Evolutionary conservation across 2,329 filamentous ascomycete genomes (phyloP).

Genomic region (Aspergillus sp.): DNA sequence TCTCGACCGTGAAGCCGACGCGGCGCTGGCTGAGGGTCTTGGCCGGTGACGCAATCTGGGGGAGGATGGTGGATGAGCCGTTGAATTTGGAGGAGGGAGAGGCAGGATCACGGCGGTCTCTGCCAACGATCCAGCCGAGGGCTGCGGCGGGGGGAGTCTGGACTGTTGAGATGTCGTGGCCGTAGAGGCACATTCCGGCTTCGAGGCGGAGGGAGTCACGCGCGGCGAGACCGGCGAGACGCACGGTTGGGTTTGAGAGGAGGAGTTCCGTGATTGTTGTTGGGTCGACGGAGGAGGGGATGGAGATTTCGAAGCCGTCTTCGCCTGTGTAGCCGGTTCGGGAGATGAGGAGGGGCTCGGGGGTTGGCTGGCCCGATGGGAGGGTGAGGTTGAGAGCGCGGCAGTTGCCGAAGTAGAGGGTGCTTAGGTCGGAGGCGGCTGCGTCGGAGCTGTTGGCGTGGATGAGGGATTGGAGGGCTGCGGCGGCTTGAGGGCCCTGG

Average conservation of each 20-base stretch:
- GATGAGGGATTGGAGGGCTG: constrained; percentile 67
- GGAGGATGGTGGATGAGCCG: constrained; percentile 73
- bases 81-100: constrained; percentile 71
- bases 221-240: constrained; percentile 84
- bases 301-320: constrained; percentile 95
- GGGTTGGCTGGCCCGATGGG: constrained; percentile 50
- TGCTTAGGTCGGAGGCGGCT: constrained; percentile 53
- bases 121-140: constrained; percentile 80
- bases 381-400: constrained; percentile 66
- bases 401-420: constrained; percentile 79
- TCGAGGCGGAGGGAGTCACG: constrained; percentile 91
- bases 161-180: constrained; percentile 87
- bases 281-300: constrained; percentile 63
- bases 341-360: constrained; percentile 68
- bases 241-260: constrained; percentile 64
- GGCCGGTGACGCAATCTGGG: constrained; percentile 60
- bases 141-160: constrained; percentile 68
- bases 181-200: constrained; percentile 99
- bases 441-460: constrained; percentile 45
- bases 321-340: constrained; percentile 96
- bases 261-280: constrained; percentile 66
- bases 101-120: constrained; percentile 62
- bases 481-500: constrained; percentile 76
- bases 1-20: constrained; percentile 75
- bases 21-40: constrained; percentile 70